Percentiles rank a stretch among this genome's conserved stretches.
Conservation (phyloP, 2,329 filamentous ascomycete genomes). For the Lecanicillium sp. region DNA sequence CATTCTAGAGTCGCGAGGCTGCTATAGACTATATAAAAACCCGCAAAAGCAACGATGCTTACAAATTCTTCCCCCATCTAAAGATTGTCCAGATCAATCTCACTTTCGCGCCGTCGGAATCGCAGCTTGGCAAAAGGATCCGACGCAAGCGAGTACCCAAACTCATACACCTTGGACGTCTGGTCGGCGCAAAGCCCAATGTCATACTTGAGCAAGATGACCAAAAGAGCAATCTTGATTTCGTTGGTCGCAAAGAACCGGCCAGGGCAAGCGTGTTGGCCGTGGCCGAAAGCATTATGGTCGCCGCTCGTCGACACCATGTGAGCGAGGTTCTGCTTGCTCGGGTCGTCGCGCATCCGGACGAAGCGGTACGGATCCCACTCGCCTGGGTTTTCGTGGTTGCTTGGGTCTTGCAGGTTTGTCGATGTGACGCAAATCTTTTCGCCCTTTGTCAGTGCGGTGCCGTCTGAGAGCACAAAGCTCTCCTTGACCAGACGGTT, state of each 20-base stretch:
- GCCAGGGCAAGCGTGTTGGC: constrained; percentile 43
- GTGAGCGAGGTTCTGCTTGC: constrained; percentile 19
- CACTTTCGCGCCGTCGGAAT: constrained; percentile 7
- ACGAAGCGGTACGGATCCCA: constrained; percentile 41
- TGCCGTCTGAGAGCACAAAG: constrained; percentile 10
- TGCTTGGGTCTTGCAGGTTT: constrained; percentile 1
- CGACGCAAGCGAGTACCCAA: constrained; percentile 1
- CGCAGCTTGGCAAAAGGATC: constrained; percentile 5
- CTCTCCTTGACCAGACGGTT: constrained; percentile 3
- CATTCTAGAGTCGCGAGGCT: too few species aligned
- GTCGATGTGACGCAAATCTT: constrained; percentile 1
- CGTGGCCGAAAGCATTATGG: constrained; percentile 45
- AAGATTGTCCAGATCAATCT: constrained; percentile 9
- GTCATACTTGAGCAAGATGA: constrained; percentile 42
- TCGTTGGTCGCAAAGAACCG: constrained; percentile 46
- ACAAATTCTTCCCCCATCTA: too few species aligned
- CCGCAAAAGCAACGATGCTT: too few species aligned
- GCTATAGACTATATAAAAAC: too few species aligned
- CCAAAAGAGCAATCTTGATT: constrained; percentile 41
- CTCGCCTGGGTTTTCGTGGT: constrained; percentile 26
- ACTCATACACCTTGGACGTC: constrained; percentile 4
- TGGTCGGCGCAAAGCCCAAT: too few species aligned
- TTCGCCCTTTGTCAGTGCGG: constrained; percentile 5
- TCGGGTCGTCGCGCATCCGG: constrained; percentile 26
- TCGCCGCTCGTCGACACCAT: constrained; percentile 40